Conservation (phyloP, 2,329 filamentous ascomycete genomes). For the Neurospora sp. region DNA sequence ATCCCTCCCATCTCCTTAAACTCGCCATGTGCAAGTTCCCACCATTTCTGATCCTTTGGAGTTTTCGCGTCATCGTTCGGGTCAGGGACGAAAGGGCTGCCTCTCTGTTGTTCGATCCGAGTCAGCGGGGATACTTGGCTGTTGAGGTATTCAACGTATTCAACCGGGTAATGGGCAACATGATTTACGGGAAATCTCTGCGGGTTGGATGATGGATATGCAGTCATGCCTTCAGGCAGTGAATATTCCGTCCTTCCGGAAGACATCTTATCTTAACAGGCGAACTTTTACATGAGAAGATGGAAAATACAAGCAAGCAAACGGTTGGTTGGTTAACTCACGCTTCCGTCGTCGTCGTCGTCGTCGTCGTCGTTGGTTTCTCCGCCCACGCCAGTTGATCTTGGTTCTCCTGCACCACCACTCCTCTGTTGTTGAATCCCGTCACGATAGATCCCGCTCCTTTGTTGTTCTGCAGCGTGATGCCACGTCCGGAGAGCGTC, state of each 20-base stretch:
- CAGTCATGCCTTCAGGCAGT: background rate
- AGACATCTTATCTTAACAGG: background rate
- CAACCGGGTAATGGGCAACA: background rate
- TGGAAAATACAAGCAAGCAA: background rate
- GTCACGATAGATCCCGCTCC: background rate
- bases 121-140: background rate
- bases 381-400: background rate
- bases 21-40: background rate
- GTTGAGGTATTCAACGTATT: background rate
- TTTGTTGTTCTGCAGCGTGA: background rate
- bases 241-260: background rate
- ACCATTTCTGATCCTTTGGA: background rate
- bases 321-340: background rate
- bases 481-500: conserved; percentile 15
- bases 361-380: background rate
- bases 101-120: background rate
- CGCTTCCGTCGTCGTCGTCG: background rate
- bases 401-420: background rate
- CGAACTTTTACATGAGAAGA: background rate
- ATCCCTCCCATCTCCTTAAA: background rate
- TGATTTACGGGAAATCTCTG: background rate
- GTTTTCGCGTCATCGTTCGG: background rate
- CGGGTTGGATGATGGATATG: background rate
- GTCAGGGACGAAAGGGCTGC: background rate
- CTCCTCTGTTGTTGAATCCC: background rate